Evolutionary conservation across 1,139 yeast genomes (phyloP), one percentile per base, ranked within the genome.

Genomic region (Geotrichum bryndzae): DNA sequence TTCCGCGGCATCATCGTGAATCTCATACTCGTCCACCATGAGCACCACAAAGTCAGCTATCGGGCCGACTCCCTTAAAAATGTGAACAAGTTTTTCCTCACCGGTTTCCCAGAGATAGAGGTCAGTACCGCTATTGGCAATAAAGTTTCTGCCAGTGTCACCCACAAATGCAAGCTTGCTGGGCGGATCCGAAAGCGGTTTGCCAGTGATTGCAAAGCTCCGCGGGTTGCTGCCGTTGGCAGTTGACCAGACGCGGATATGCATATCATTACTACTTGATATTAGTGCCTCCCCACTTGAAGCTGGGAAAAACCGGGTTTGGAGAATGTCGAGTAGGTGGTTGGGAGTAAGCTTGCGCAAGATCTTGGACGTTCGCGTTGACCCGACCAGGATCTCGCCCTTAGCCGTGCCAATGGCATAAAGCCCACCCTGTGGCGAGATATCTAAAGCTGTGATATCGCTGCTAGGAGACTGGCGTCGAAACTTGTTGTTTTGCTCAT

Each of bases 61-160:
- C 13, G 65, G 60, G 50, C 51, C 54, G 5, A 51, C 63, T 27
- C 60, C 72, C 1, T 63, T 61, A 59, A 84, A 78, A 2, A 74
- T 72, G 64, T 79, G 73, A 8, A 86, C 69, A 1, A 73, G 69
- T 23, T 70, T 61, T 0, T 85, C 89, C 1, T 81, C 70, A 0
- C 88, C 86, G 68, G 88, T 82, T 67, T 88, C 94, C 91, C 90
- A 88, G 51, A 88, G 68, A 54, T 75, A 76, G 1, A 85, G 76
- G 68, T 85, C 88, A 5, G 31, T 35, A 1, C 67, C 57, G 7
- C 69, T 68, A 56, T 64, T 62, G 41, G 76, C 80, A 33, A 86
- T 65, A 64, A 88, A 76, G 68, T 88, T 87, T 46, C 94, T 74
- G 1, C 95, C 95, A 23, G 82, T 73, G 0, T 84, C 90, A 35